These are phyloP conservation scores for Fusarium udum DNA, from an alignment of 2,329 filamentous ascomycete species.

Conservation along the genomic window DNA sequence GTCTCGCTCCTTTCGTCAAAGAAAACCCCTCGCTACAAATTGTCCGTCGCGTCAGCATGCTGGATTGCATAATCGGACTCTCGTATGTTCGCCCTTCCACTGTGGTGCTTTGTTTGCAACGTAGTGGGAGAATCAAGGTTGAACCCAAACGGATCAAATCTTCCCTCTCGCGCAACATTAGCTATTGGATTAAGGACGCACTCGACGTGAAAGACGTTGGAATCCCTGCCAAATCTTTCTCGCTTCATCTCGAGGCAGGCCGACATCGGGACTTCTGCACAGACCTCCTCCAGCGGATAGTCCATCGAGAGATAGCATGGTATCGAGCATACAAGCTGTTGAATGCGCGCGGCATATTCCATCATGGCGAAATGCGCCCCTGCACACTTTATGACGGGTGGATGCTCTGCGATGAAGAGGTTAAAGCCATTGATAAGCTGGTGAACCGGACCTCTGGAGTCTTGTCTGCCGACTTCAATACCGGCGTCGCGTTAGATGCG, in stretches of 20 bases:
- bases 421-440: rapidly evolving
- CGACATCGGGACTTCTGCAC: neutral
- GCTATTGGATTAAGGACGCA: neutral
- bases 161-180: rapidly evolving
- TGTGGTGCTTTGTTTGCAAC: neutral
- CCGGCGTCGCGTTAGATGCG: neutral
- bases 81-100: rapidly evolving
- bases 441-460: neutral
- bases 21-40: neutral
- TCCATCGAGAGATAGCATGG: neutral
- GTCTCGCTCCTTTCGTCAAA: rapidly evolving
- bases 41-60: rapidly evolving
- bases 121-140: neutral
- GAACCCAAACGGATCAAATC: too few species aligned
- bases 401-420: rapidly evolving
- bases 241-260: neutral
- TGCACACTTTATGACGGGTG: too few species aligned
- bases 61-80: neutral
- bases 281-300: neutral
- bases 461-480: neutral
- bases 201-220: rapidly evolving
- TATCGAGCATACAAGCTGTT: neutral
- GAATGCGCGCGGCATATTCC: rapidly evolving
- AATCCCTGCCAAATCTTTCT: rapidly evolving
- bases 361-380: too few species aligned